Evolutionary conservation across 805 yeast genomes (phyloP).

Genomic region (Nakazawaea laoshanensis): DNA sequence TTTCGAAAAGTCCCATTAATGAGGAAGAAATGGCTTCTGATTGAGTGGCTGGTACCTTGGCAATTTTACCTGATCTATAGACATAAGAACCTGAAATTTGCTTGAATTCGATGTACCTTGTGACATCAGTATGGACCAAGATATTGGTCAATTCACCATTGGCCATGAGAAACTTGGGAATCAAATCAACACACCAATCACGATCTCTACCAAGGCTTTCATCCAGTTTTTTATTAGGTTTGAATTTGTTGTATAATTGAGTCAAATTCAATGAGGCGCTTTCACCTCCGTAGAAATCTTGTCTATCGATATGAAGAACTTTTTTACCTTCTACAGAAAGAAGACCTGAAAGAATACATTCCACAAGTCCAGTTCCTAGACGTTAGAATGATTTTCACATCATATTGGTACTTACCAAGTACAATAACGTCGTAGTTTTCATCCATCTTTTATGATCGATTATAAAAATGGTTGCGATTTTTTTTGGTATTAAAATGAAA

Average conservation of each 20-base stretch:
- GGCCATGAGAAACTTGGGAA: constrained; percentile 96
- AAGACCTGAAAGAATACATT: constrained; percentile 89
- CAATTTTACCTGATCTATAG: constrained; percentile 80
- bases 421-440: constrained; percentile 96
- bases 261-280: constrained; percentile 75
- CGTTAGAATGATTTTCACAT: too few species aligned
- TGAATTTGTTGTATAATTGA: constrained; percentile 74
- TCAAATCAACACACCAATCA: constrained; percentile 96
- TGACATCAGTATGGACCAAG: constrained; percentile 90
- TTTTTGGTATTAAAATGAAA: too few species aligned
- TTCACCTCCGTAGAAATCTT: constrained; percentile 94
- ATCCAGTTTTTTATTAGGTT: constrained; percentile 69
- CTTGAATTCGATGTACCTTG: constrained; percentile 91
- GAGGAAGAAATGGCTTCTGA: constrained; percentile 87
- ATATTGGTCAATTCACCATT: constrained; percentile 96
- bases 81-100: constrained; percentile 96
- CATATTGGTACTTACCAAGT: constrained; percentile 52
- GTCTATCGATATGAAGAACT: constrained; percentile 92
- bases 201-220: constrained; percentile 79
- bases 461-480: too few species aligned
- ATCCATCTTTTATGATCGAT: constrained; percentile 48
- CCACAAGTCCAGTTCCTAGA: constrained; percentile 45
- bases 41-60: constrained; percentile 91
- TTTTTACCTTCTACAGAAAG: constrained; percentile 97
- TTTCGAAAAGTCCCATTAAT: constrained; percentile 92